Conservation (phyloP, 2,329 filamentous ascomycete genomes). For the Alternaria ethzedia region DNA sequence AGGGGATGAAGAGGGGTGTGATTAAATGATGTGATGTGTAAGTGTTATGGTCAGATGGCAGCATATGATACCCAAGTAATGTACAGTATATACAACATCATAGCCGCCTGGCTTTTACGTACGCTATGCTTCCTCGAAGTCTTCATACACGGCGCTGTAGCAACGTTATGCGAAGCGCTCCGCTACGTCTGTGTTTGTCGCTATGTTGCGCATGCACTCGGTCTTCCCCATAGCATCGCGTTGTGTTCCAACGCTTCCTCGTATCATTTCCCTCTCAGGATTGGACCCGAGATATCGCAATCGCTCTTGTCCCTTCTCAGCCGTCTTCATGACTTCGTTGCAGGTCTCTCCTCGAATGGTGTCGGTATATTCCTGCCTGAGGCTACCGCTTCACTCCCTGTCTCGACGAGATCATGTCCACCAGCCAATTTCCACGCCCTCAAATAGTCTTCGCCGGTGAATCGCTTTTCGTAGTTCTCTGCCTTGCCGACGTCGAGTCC, state of each 20-base stretch:
- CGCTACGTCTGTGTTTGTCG: not conserved
- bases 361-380: constrained; percentile 27
- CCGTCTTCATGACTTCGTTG: constrained; percentile 15
- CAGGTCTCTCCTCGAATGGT: constrained; percentile 33
- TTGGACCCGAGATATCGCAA: too few relatives aligned
- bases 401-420: constrained; percentile 36
- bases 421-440: constrained; percentile 42
- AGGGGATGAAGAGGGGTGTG: not conserved
- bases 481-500: constrained; percentile 11
- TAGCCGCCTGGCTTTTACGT: not conserved
- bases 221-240: not conserved
- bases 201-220: not conserved
- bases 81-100: constrained; percentile 9
- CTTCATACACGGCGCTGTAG: not conserved
- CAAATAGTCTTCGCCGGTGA: constrained; percentile 44
- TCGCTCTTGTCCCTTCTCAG: not conserved
- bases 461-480: constrained; percentile 31
- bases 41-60: not conserved
- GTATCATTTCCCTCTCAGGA: not conserved
- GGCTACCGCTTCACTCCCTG: not conserved
- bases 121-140: not conserved
- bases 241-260: not conserved
- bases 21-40: not conserved
- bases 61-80: constrained; percentile 14
- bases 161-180: not conserved